Evolutionary conservation across 225 moss, liverwort and hornwort species (phyloP), one percentile per base, ranked within the genome.

Genomic region (Sphagnum tenellum): DNA sequence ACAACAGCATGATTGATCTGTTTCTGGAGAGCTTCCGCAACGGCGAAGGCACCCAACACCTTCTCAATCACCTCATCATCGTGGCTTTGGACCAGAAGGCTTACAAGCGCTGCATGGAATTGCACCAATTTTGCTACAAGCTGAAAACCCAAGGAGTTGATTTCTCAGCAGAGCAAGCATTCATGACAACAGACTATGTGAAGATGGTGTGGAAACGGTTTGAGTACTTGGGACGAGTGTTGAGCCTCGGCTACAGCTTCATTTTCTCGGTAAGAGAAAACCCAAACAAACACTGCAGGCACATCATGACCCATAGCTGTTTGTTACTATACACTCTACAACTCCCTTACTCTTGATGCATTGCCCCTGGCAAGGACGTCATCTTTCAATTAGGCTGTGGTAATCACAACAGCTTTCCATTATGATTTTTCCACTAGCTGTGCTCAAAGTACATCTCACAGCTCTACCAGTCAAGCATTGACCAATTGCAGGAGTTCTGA

Each of bases 121-220:
- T 93, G 55, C 96, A 98, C 73, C 74, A 80, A 65, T 81, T 87
- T 58, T 98, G 96, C 70, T 98, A 89, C 64, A 81, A 85, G 63
- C 74, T 98, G 78, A 90, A 89, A 72, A 98, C 93, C 14, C 87
- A 86, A 73, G 96, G 90, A 48, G 83, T 98, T 2, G 90, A 93
- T 71, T 98, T 98, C 47, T 68, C 90, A 11, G 90, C 86, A 44
- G 96, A 98, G 79, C 92, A 98, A 71, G 89, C 64, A 67, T 98
- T 98, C 67, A 93, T 98, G 96, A 90, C 86, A 11, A 83, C 75
- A 63, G 96, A 98, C 76, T 98, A 92, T 64, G 74, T 98, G 73
- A 92, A 83, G 66, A 93, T 98, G 96, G 92, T 98, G 96, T 98
- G 96, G 96, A 83, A 90, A 75, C 85, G 96, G 68, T 85, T 98